phyloP scores from a whole-genome alignment of 805 yeast species.

The Lipomyces sp. region DNA sequence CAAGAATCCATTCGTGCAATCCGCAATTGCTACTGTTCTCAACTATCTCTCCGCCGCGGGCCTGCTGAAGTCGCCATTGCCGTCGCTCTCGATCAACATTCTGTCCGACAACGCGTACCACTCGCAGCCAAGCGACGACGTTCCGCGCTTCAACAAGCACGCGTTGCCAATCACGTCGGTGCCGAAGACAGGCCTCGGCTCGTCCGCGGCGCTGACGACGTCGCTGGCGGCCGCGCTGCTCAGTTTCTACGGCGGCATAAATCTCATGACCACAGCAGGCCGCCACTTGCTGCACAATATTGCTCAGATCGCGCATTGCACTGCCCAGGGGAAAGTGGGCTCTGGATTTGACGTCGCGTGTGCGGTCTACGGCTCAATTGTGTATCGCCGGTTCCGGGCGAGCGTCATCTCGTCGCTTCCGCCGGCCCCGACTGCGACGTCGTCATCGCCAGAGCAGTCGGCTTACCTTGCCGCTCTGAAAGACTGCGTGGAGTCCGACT shows the following conservation, averaged over 20 bases:
- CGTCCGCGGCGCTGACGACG: slow-evolving; percentile 90
- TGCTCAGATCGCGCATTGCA: slow-evolving; percentile 86
- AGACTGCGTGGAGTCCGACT: slow-evolving; percentile 39
- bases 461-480: slow-evolving; percentile 23
- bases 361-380: slow-evolving; percentile 86
- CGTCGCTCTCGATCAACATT: slow-evolving; percentile 50
- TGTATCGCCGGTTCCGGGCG: slow-evolving; percentile 74
- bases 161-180: slow-evolving; percentile 58
- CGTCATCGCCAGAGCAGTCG: slow-evolving; percentile 27
- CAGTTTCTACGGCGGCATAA: slow-evolving; percentile 44
- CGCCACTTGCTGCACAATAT: slow-evolving; percentile 62
- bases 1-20: slow-evolving; percentile 70
- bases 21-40: slow-evolving; percentile 55
- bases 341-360: slow-evolving; percentile 98
- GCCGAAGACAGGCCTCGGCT: slow-evolving; percentile 92
- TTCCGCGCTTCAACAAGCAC: slow-evolving; percentile 57
- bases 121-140: slow-evolving; percentile 49
- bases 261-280: slow-evolving; percentile 25
- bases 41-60: slow-evolving; percentile 48
- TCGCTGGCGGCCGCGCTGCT: slow-evolving; percentile 70
- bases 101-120: slow-evolving; percentile 89
- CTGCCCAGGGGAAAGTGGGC: slow-evolving; percentile 92
- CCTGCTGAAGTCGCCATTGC: slow-evolving; percentile 2
- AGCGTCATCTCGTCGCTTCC: slow-evolving; percentile 39
- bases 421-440: slow-evolving; percentile 32